Conservation (phyloP, 371 early-diverging fungal species). For the Rhizopus delemar region DNA sequence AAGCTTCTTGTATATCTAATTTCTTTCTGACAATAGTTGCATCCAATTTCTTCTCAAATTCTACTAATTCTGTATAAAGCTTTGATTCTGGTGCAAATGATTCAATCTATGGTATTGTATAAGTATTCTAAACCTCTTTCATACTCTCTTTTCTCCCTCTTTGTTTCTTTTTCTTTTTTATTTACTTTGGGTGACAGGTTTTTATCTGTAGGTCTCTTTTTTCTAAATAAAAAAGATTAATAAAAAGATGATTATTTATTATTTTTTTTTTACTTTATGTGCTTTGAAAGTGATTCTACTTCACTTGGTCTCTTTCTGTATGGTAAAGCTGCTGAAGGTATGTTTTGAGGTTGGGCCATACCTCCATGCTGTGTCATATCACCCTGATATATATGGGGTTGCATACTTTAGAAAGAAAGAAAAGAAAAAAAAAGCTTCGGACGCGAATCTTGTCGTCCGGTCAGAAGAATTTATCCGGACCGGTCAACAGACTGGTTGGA, state of each 20-base stretch:
- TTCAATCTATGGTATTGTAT: constrained; percentile 65
- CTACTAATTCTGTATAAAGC: constrained; percentile 80
- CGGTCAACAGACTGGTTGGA: no score
- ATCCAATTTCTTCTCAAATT: constrained; percentile 88
- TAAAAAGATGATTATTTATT: background rate
- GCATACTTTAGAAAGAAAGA: constrained; percentile 19
- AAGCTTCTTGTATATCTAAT: constrained; percentile 85
- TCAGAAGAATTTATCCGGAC: background rate
- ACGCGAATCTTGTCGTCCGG: background rate
- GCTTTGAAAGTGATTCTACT: constrained; percentile 39
- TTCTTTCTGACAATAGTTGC: constrained; percentile 86
- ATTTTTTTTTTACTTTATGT: constrained; percentile 37
- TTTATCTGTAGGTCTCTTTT: constrained; percentile 64
- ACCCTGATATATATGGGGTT: constrained; percentile 31
- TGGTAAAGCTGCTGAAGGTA: constrained; percentile 23
- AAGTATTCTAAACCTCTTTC: background rate
- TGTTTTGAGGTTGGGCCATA: constrained; percentile 23
- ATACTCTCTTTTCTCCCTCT: background rate
- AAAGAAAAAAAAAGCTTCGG: background rate
- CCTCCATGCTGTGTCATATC: constrained; percentile 24
- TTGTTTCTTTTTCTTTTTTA: background rate
- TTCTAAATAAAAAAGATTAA: constrained; percentile 29
- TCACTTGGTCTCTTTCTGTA: constrained; percentile 45
- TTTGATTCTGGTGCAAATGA: constrained; percentile 90
- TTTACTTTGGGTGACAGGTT: constrained; percentile 58